A percentile compares a stretch with the other conserved stretches of the same genome.
Conservation (phyloP, 257 asterid genomes). For the Buddleja alternifolia region DNA sequence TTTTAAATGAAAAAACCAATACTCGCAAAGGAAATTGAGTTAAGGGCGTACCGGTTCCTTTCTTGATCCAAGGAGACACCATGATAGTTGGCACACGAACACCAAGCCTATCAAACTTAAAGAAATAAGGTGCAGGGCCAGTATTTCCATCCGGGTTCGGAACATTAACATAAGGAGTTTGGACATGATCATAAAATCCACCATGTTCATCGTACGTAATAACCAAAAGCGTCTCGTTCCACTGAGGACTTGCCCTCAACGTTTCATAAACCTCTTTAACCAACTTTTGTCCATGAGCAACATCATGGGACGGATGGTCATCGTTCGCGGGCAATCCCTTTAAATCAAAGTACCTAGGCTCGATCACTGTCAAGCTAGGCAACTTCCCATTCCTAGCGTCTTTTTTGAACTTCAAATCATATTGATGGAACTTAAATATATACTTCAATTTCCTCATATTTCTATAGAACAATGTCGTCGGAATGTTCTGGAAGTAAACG, state of each 20-base stretch:
- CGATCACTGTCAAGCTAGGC: constrained; percentile 69
- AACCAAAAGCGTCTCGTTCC: constrained; percentile 72
- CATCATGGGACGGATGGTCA: constrained; percentile 89
- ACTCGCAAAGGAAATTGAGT: neutral
- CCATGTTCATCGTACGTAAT: constrained; percentile 87
- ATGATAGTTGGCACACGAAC: constrained; percentile 89
- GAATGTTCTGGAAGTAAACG: constrained; percentile 64
- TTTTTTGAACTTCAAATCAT: constrained; percentile 59
- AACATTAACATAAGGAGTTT: constrained; percentile 58
- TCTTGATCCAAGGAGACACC: constrained; percentile 95
- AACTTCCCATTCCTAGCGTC: constrained; percentile 70
- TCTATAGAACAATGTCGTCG: constrained; percentile 65
- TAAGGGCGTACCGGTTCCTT: constrained; percentile 64
- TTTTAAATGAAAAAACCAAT: neutral
- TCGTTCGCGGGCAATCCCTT: constrained; percentile 68
- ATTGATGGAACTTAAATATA: constrained; percentile 60
- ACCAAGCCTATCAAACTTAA: constrained; percentile 86
- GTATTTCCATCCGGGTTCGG: constrained; percentile 88
- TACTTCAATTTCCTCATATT: constrained; percentile 78
- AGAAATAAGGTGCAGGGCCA: constrained; percentile 79
- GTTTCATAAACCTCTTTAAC: constrained; percentile 86
- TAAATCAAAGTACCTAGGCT: constrained; percentile 78
- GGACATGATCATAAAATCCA: constrained; percentile 85
- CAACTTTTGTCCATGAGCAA: constrained; percentile 72
- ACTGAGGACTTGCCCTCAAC: constrained; percentile 66